These are phyloP conservation scores for Thoreauomyces humboldtii DNA, from an alignment of 192 early-diverging fungal genomes.

Conservation along the genomic window DNA sequence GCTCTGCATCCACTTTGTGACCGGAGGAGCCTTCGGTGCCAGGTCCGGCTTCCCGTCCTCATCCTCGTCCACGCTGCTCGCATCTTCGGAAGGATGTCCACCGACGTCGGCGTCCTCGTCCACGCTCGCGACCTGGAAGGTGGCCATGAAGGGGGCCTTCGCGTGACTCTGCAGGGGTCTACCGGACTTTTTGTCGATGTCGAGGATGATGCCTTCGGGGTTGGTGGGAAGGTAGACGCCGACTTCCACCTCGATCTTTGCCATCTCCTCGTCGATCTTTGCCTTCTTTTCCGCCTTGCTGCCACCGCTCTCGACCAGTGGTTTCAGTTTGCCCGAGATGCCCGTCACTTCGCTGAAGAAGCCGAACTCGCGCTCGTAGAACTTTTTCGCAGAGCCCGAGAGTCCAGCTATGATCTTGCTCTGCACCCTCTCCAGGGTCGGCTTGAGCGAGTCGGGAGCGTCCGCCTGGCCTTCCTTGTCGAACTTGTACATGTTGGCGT, in stretches of 20 bases:
- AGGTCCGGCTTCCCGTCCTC: not conserved
- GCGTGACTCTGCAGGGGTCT: conserved; percentile 95
- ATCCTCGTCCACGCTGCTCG: not conserved
- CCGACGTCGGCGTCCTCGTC: conserved; percentile 37
- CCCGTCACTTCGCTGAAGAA: conserved; percentile 96
- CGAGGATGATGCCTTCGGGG: conserved; percentile 90
- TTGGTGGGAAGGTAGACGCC: conserved; percentile 98
- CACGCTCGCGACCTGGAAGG: conserved; percentile 73
- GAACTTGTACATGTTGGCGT: conserved; percentile 88
- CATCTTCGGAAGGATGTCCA: not conserved
- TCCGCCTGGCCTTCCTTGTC: conserved; percentile 58
- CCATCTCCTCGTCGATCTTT: conserved; percentile 98
- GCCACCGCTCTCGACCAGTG: conserved; percentile 73
- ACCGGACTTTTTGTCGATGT: conserved; percentile 92
- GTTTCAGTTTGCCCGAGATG: conserved; percentile 97
- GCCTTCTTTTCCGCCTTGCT: conserved; percentile 94
- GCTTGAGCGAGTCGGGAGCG: conserved; percentile 82
- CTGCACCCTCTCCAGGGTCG: conserved; percentile 84
- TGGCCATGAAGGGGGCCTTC: conserved; percentile 99
- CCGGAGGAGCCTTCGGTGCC: not conserved
- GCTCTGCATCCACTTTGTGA: conserved; percentile 63
- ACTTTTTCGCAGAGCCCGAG: conserved; percentile 83
- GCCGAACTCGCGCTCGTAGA: conserved; percentile 94
- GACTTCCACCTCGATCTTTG: conserved; percentile 88
- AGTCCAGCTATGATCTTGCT: conserved; percentile 71